These are phyloP conservation scores for Rhizomucor pusillus DNA, from an alignment of 371 early-diverging fungal genomes.

Conservation along the genomic window DNA sequence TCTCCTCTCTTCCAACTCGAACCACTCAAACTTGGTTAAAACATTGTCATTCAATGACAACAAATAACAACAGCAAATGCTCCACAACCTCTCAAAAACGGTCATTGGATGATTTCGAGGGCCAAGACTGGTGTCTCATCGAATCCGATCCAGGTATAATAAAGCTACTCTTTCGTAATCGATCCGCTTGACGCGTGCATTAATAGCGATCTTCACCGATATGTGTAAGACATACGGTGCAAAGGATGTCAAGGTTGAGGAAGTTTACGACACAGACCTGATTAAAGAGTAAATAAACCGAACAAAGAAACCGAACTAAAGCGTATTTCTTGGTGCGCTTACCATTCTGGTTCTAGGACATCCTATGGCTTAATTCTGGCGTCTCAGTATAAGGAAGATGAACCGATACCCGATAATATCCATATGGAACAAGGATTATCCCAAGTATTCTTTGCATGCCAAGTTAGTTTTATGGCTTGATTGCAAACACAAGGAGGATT, in stretches of 20 bases:
- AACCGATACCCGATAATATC: slow-evolving; percentile 8
- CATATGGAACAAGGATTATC: slow-evolving; percentile 27
- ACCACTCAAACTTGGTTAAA: too few relatives aligned
- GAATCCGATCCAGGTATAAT: slow-evolving; percentile 22
- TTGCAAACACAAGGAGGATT: neutral
- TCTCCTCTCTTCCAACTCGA: too few relatives aligned
- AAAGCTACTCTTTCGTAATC: neutral
- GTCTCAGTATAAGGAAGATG: slow-evolving; percentile 6
- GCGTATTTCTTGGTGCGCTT: neutral
- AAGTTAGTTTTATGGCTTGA: slow-evolving; percentile 1
- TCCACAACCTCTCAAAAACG: too few relatives aligned
- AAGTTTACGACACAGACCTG: slow-evolving; percentile 27
- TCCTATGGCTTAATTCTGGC: slow-evolving; percentile 38
- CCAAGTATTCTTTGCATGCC: slow-evolving; percentile 12
- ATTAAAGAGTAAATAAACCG: neutral
- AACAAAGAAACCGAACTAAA: neutral
- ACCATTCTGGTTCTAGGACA: slow-evolving; percentile 4
- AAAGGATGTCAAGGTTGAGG: slow-evolving; percentile 24
- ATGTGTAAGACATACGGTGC: slow-evolving; percentile 17
- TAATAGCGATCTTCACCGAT: slow-evolving; percentile 23
- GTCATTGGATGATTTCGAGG: neutral
- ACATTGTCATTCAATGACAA: too few relatives aligned
- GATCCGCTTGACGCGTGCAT: neutral
- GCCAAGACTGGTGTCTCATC: slow-evolving; percentile 16
- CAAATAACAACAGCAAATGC: too few relatives aligned